Conservation (phyloP, 2,329 filamentous ascomycete species). For the Pestalotiopsis fici region DNA sequence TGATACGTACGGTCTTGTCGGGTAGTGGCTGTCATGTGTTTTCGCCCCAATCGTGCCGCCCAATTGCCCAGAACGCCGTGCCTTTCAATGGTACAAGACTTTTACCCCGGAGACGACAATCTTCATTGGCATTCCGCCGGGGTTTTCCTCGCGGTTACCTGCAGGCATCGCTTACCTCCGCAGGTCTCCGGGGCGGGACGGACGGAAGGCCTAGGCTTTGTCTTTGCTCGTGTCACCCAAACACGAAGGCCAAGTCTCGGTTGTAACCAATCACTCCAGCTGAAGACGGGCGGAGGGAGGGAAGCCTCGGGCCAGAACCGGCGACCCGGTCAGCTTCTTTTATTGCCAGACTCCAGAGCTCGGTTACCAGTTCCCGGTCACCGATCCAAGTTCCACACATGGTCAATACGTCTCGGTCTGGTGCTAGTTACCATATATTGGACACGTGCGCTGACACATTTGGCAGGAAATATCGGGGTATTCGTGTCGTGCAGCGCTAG, state of each 20-base stretch:
- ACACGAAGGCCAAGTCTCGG: not conserved
- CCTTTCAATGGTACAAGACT: not conserved
- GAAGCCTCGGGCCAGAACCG: not conserved
- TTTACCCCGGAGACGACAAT: not conserved
- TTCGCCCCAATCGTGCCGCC: no score
- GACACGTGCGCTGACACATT: not conserved
- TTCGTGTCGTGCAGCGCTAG: not conserved
- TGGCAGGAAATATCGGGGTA: not conserved
- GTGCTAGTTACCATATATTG: not conserved
- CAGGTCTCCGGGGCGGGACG: not conserved
- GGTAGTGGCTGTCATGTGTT: no score
- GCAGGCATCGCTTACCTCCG: not conserved
- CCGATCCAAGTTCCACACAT: not conserved
- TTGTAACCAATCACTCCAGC: not conserved
- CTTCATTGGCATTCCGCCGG: not conserved
- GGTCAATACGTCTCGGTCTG: not conserved
- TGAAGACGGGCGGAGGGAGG: not conserved
- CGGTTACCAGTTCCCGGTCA: not conserved
- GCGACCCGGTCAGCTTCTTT: no score
- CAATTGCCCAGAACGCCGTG: not conserved
- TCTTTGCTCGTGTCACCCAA: not conserved
- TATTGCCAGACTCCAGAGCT: not conserved
- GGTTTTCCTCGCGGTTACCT: not conserved
- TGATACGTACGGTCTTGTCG: no score
- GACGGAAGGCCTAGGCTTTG: not conserved